These are phyloP conservation scores for Lachnellula subtilissima DNA, from an alignment of 2,329 filamentous ascomycete genomes.

Conservation along the genomic window DNA sequence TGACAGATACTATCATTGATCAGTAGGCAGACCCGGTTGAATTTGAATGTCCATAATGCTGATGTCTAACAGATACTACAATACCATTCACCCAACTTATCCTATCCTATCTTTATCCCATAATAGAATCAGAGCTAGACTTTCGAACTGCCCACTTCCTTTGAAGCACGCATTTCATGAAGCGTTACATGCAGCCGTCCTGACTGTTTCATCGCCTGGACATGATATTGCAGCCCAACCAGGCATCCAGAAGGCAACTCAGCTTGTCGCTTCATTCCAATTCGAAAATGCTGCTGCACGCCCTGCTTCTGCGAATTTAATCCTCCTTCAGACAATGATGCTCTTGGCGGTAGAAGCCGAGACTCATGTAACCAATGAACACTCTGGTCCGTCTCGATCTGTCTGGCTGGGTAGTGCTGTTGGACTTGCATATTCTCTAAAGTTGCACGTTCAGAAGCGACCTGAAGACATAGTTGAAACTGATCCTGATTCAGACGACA, in stretches of 20 bases:
- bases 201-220: slow-evolving; percentile 43
- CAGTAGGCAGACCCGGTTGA: slow-evolving; percentile 28
- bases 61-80: slow-evolving; percentile 52
- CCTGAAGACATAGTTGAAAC: slow-evolving; percentile 39
- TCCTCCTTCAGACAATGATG: slow-evolving; percentile 63
- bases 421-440: slow-evolving; percentile 60
- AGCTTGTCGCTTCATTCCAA: slow-evolving; percentile 39
- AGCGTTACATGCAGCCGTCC: slow-evolving; percentile 56
- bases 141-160: slow-evolving; percentile 50
- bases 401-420: slow-evolving; percentile 61
- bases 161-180: slow-evolving; percentile 61
- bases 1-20: slow-evolving; percentile 42
- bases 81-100: slow-evolving; percentile 60
- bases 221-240: slow-evolving; percentile 28
- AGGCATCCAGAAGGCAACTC: slow-evolving; percentile 37
- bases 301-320: slow-evolving; percentile 38
- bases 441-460: slow-evolving; percentile 47
- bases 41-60: slow-evolving; percentile 11
- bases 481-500: slow-evolving; percentile 57
- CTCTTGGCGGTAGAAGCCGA: slow-evolving; percentile 64
- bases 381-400: slow-evolving; percentile 38
- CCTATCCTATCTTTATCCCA: slow-evolving; percentile 59
- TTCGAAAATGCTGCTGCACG: slow-evolving; percentile 39
- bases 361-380: slow-evolving; percentile 44
- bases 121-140: slow-evolving; percentile 48